Conservation (phyloP, 306 rosid genomes). For the Quercus mongolica region DNA sequence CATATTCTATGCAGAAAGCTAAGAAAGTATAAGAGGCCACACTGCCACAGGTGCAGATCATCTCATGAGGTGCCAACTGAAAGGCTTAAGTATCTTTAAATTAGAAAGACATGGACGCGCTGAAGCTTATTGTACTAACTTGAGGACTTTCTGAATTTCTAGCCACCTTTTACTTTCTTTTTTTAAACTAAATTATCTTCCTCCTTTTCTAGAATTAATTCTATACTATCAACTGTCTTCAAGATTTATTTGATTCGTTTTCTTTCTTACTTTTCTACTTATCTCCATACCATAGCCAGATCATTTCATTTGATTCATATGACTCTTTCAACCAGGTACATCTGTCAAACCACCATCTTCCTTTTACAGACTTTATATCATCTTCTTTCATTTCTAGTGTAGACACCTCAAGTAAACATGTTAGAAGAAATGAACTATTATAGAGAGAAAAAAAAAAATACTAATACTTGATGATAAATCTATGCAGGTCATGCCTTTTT, state of each 20-base stretch:
- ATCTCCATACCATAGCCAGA: neutral
- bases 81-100: conserved; percentile 2
- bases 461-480: neutral
- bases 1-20: neutral
- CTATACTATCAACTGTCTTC: neutral
- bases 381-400: neutral
- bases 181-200: neutral
- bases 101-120: conserved; percentile 5
- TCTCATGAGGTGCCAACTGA: neutral
- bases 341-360: neutral
- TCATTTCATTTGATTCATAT: too few relatives aligned
- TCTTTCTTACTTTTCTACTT: neutral
- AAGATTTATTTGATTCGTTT: neutral
- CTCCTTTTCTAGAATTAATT: neutral
- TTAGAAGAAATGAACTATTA: neutral
- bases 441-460: neutral
- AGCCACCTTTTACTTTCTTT: neutral
- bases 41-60: neutral
- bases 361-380: neutral
- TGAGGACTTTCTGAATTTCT: neutral
- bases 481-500: neutral
- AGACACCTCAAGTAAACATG: neutral
- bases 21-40: neutral
- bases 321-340: neutral
- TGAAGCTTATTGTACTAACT: conserved; percentile 3